Evolutionary conservation across 257 asterid species (phyloP), one percentile per base, ranked within the genome.

Genomic region (Nicotiana obtusifolia): DNA sequence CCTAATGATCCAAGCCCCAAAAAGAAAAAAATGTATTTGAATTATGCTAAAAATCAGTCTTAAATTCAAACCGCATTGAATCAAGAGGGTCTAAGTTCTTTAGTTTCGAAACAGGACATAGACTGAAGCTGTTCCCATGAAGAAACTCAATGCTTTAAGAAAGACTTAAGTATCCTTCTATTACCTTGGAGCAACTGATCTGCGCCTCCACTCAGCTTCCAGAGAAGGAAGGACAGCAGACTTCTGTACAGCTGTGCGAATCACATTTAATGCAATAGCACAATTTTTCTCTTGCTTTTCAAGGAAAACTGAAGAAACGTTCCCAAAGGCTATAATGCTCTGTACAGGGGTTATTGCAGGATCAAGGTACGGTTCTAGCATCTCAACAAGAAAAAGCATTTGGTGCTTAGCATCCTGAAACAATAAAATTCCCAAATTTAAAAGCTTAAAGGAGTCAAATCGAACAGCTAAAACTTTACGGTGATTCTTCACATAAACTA

Each of bases 111-210:
- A 73, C 15, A 47, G 61, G 78, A 22, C 60, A 71, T 14, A 14
- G 15, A 22, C 24, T 24, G 78, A 22, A 73, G 61, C 15, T 22
- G 61, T 14, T 73, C 61, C 60, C 78, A 44, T 17, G 10, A 73
- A 73, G 37, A 73, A 73, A 47, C 37, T 7, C 37, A 41, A 71
- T 71, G 78, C 49, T 73, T 73, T 9, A 80, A 80, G 75, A 54
- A 41, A 64, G 65, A 47, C 52, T 26, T 47, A 15, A 28, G 65
- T 77, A 80, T 64, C 61, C 47, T 80, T 80, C 28, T 67, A 87
- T 86, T 93, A 96, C 97, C 99, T 96, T 65, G 99, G 98, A 88
- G 97, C 90, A 87, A 94, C 97, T 47, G 95, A 92, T 57, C 97
- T 97, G 33, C 88, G 89, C 84, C 92, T 88, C 99, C 99, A 96